Conservation (phyloP, 2,329 filamentous ascomycete genomes). For the Pseudogymnoascus sp. region DNA sequence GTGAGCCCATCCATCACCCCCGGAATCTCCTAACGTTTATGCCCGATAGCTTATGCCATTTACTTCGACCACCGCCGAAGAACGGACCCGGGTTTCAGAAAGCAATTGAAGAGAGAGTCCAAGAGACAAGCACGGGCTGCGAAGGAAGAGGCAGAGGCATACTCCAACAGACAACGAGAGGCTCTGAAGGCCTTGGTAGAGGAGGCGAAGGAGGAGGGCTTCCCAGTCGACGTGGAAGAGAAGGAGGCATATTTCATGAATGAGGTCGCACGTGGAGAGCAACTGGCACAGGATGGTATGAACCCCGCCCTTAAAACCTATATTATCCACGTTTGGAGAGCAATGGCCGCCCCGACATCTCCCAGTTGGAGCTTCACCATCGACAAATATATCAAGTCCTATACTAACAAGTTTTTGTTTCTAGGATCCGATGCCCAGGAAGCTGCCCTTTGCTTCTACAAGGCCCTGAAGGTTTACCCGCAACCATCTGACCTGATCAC, state of each 20-base stretch:
- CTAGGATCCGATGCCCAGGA: slow-evolving; percentile 64
- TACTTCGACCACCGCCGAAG: slow-evolving; percentile 65
- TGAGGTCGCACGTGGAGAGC: slow-evolving; percentile 84
- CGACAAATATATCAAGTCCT: background rate
- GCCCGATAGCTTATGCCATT: slow-evolving; percentile 50
- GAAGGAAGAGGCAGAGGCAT: slow-evolving; percentile 63
- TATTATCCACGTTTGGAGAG: background rate
- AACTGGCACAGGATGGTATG: slow-evolving; percentile 73
- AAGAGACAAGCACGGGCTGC: slow-evolving; percentile 62
- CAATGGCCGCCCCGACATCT: background rate
- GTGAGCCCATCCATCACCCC: slow-evolving; percentile 20
- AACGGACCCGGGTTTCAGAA: slow-evolving; percentile 57
- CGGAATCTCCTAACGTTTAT: slow-evolving; percentile 4
- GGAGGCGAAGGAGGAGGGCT: slow-evolving; percentile 81
- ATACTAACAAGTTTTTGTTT: slow-evolving; percentile 12
- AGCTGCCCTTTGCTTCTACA: slow-evolving; percentile 92
- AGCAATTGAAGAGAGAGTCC: slow-evolving; percentile 64
- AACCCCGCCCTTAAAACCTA: background rate
- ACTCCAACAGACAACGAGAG: slow-evolving; percentile 60
- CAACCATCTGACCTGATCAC: slow-evolving; percentile 84
- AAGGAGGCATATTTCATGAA: slow-evolving; percentile 96
- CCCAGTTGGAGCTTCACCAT: background rate
- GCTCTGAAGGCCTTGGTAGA: slow-evolving; percentile 69
- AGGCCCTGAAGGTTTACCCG: slow-evolving; percentile 96
- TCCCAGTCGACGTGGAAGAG: slow-evolving; percentile 83